phyloP scores from a whole-genome alignment of 257 asterid genomes.

The Solanum pinnatisectum region DNA sequence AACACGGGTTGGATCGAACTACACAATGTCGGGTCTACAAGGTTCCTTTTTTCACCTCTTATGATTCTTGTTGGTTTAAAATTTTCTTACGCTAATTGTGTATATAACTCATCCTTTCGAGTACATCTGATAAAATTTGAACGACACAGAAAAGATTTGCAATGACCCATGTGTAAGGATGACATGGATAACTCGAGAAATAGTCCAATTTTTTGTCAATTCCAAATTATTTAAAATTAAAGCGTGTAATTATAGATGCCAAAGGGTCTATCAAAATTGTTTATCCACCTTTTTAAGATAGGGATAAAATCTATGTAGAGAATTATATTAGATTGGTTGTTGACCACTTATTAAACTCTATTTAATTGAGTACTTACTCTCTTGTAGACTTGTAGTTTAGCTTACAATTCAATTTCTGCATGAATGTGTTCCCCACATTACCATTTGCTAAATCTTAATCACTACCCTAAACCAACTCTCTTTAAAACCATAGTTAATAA shows the following conservation, averaged over 20 bases:
- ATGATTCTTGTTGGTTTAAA: not conserved
- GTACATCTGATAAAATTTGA: not conserved
- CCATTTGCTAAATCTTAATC: conserved; percentile 11
- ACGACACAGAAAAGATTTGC: not conserved
- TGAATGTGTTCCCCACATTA: conserved; percentile 60
- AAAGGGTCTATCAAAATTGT: not conserved
- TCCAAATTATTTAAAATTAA: not conserved
- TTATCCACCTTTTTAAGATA: not conserved
- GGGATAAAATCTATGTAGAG: too few relatives aligned
- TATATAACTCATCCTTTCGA: not conserved
- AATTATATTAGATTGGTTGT: not conserved
- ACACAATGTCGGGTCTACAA: not conserved
- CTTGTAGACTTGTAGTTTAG: not conserved
- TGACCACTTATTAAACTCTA: not conserved
- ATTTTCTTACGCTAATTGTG: not conserved
- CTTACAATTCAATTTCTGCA: conserved; percentile 38
- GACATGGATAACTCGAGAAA: not conserved
- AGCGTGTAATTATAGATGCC: not conserved
- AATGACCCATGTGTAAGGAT: not conserved
- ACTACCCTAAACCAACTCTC: conserved; percentile 2
- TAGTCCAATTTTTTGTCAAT: not conserved
- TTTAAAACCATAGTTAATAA: not conserved
- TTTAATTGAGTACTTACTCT: not conserved
- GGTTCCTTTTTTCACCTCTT: not conserved
- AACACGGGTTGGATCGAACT: too few relatives aligned